Base-by-base conservation (phyloP, 495 filamentous ascomycete genomes). In the Talaromyces adpressus region DNA sequence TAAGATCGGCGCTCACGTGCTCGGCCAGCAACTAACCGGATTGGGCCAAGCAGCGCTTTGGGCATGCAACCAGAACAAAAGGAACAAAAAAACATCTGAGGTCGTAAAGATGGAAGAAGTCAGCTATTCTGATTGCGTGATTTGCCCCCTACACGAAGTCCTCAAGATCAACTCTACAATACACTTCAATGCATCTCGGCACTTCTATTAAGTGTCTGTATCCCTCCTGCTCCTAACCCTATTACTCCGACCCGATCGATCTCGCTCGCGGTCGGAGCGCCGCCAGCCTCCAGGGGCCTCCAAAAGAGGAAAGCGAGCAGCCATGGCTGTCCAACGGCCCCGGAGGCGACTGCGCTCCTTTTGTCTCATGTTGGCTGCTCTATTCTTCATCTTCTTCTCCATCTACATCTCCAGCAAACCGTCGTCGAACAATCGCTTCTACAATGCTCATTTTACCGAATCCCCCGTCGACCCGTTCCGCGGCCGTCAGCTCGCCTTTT, bases 321-420 rank as follows among this genome's bases (percentile, higher is more conserved):
- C 56, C 30, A 62, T 62, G 60, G 41, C 45, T 18, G 60, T 62
- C 47, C 60, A 62, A 27, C 60, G 60, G 27, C 36, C 41, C n/a
- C 60, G 60, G 47, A 51, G 47, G n/a, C 60, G 60, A 30, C 18
- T 62, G 60, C 60, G 60, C n/a, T 62, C 60, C 22, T 53, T 25
- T 12, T 49, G 39, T 20, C 45, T 67, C 22, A 59, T 74, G 20
- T n/a, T 69, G 14, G 57, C 63, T 16, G 67, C 71, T 5, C 57
- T 71, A 6, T 27, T 63, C 11, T 61, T 78, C 63, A 68, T 79
- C 54, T 69, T 78, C 12, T 70, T 70, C 64, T 70, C 72, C 36
- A 68, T 79, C 51, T 79, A 77, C 53, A 66, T 77, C 25, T 76
- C 77, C 63, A 74, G 73, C 72, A 74, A 75, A 49, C 75, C 75